phyloP scores from a whole-genome alignment of 352 stramenopile species.

The Phytopythium chamaehyphon region DNA sequence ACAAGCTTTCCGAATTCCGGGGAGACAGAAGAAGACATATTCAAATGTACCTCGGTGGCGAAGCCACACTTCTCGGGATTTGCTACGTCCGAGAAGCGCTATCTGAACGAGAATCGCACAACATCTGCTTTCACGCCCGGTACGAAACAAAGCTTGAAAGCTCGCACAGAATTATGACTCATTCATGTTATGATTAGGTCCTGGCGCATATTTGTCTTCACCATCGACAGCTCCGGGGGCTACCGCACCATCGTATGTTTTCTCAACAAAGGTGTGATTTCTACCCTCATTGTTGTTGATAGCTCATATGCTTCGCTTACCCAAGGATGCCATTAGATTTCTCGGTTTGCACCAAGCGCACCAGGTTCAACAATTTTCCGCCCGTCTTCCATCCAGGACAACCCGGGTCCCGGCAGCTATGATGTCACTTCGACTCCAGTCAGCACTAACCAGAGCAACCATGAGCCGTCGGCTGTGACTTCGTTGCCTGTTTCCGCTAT shows the following conservation, averaged over 20 bases:
- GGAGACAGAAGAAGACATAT: not conserved
- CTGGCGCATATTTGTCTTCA: constrained; percentile 49
- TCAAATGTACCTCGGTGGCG: constrained; percentile 1
- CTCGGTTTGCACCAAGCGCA: constrained; percentile 65
- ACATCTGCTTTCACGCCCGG: constrained; percentile 73
- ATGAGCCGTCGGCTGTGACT: constrained; percentile 10
- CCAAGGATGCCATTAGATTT: constrained; percentile 29
- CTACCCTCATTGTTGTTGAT: not conserved
- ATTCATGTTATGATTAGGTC: constrained; percentile 18
- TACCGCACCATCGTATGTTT: constrained; percentile 48
- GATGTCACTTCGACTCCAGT: constrained; percentile 10
- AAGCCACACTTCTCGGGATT: constrained; percentile 64
- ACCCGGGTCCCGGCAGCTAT: constrained; percentile 61
- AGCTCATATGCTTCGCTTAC: not conserved
- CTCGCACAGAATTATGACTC: not conserved
- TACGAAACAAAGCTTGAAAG: not conserved
- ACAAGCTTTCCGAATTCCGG: constrained; percentile 40
- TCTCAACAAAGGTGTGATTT: constrained; percentile 55
- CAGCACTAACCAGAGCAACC: constrained; percentile 20
- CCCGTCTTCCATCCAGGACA: constrained; percentile 66
- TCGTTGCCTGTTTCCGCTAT: not conserved
- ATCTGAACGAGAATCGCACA: constrained; percentile 77
- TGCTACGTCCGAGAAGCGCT: constrained; percentile 59
- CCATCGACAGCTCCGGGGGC: constrained; percentile 9
- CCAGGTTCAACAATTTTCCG: constrained; percentile 67